phyloP scores from a whole-genome alignment of 805 yeast genomes.

The Trichomonascus vanleenenianus region DNA sequence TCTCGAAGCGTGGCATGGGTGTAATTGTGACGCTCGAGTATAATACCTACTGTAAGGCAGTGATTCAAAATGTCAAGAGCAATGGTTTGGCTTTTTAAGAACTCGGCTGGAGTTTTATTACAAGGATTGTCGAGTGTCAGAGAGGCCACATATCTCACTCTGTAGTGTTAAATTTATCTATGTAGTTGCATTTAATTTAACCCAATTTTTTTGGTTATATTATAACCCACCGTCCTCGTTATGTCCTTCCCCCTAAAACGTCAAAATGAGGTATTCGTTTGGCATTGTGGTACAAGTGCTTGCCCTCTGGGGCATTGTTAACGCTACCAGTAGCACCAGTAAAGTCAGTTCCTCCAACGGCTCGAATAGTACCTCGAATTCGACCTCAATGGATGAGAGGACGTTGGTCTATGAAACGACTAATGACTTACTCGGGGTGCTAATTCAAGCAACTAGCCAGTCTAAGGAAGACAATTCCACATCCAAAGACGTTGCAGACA shows the following conservation, averaged over 20 bases:
- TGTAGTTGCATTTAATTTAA: background rate
- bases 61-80: constrained; percentile 26
- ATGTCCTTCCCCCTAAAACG: too few species aligned
- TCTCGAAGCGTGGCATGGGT: background rate
- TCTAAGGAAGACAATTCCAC: too few species aligned
- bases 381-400: too few species aligned
- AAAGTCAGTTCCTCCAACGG: too few species aligned
- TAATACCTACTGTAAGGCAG: constrained; percentile 18
- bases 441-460: too few species aligned
- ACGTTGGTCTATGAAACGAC: too few species aligned
- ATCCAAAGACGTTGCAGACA: too few species aligned
- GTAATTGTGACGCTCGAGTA: background rate
- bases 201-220: background rate
- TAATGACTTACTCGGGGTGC: too few species aligned
- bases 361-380: too few species aligned
- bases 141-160: constrained; percentile 24
- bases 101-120: constrained; percentile 19
- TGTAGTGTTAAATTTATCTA: background rate
- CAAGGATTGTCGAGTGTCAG: constrained; percentile 27
- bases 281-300: constrained; percentile 10
- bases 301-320: too few species aligned
- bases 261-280: background rate
- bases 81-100: constrained; percentile 24
- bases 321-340: too few species aligned
- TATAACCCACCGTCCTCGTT: too few species aligned